phyloP scores from a whole-genome alignment of 805 yeast genomes.

The Metschnikowia colocasiae region DNA sequence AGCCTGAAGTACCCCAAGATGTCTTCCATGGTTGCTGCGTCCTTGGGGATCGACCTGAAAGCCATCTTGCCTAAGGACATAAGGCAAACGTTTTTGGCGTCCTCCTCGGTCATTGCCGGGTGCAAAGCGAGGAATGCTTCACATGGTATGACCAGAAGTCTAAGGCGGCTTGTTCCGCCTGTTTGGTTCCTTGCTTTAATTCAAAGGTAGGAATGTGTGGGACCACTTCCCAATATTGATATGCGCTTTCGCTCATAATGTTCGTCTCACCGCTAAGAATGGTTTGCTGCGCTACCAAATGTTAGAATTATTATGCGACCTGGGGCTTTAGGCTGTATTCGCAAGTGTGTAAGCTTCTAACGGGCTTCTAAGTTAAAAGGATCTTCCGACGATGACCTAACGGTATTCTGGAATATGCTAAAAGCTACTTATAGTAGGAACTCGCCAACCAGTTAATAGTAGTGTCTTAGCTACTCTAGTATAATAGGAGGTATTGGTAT shows the following conservation, averaged over 20 bases:
- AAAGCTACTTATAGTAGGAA: too few species aligned
- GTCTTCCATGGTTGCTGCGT: not conserved
- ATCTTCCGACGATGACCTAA: too few species aligned
- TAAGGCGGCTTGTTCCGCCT: not conserved
- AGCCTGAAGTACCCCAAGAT: not conserved
- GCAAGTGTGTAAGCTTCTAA: too few species aligned
- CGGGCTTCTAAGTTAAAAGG: too few species aligned
- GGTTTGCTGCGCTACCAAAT: not conserved
- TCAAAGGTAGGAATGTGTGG: not conserved
- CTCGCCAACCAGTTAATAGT: too few species aligned
- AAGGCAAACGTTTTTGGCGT: not conserved
- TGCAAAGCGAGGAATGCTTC: not conserved
- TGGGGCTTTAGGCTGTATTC: too few species aligned
- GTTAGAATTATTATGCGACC: too few species aligned
- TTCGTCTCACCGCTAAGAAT: not conserved
- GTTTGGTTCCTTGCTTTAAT: not conserved
- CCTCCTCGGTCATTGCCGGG: not conserved
- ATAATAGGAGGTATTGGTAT: too few species aligned
- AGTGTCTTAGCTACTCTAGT: too few species aligned
- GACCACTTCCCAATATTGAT: not conserved
- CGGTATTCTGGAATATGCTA: too few species aligned
- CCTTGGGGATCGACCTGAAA: not conserved
- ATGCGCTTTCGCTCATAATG: not conserved
- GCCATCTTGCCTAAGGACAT: not conserved
- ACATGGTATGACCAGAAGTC: not conserved